These are phyloP conservation scores for Vigna hirtella DNA, from an alignment of 306 rosid species.

Conservation along the genomic window DNA sequence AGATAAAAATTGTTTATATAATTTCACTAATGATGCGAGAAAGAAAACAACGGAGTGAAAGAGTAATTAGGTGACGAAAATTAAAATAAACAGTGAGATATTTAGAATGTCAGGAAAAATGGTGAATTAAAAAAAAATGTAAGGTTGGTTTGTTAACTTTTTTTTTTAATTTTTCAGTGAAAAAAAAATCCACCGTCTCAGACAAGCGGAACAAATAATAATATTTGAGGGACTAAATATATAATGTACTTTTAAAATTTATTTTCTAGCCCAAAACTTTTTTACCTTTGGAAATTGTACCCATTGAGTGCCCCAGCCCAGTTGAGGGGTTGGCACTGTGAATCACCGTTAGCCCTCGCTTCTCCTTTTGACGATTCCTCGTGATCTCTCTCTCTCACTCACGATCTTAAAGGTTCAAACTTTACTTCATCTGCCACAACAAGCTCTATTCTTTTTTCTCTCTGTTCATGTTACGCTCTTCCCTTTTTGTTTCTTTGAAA, in stretches of 20 bases:
- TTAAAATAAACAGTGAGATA: too few species aligned
- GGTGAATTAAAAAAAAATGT: too few species aligned
- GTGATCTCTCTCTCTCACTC: constrained; percentile 34
- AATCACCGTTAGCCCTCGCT: constrained; percentile 15
- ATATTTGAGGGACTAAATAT: background rate
- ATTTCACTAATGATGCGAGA: too few species aligned
- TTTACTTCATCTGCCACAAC: constrained; percentile 9
- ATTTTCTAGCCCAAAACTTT: background rate
- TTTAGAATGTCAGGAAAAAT: too few species aligned
- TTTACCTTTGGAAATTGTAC: background rate
- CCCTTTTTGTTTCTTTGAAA: background rate
- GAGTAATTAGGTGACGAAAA: too few species aligned
- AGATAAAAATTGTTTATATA: too few species aligned
- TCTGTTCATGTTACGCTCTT: constrained; percentile 5
- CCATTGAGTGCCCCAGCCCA: background rate
- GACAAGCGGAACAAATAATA: too few species aligned
- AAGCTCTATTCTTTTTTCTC: background rate
- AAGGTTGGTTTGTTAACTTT: too few species aligned
- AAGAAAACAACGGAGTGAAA: too few species aligned
- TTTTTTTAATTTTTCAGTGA: too few species aligned
- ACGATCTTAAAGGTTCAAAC: constrained; percentile 1
- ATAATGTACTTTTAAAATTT: too few species aligned
- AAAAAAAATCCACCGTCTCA: too few species aligned
- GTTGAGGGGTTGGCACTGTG: constrained; percentile 18
- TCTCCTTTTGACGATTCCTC: constrained; percentile 33